phyloP scores from a whole-genome alignment of 2,329 filamentous ascomycete genomes.

The Beauveria scarabaeidicola region DNA sequence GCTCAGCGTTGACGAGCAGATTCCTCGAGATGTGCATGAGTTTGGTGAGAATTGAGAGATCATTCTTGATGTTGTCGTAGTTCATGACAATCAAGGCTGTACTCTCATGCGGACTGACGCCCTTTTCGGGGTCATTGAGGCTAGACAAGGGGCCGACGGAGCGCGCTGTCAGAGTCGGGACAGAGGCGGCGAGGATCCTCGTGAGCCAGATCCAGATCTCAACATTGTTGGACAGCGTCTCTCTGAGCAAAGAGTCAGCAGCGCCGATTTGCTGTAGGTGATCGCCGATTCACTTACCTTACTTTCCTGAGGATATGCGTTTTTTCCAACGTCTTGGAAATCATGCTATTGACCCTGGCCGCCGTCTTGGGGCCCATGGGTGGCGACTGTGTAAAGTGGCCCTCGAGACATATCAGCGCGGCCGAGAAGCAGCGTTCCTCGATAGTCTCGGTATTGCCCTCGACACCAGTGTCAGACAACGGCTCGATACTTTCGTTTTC shows the following conservation, averaged over 20 bases:
- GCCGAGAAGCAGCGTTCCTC: constrained; percentile 56
- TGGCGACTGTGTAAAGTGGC: constrained; percentile 49
- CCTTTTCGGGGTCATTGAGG: constrained; percentile 45
- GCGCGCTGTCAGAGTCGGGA: constrained; percentile 51
- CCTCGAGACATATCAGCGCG: constrained; percentile 53
- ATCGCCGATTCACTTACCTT: constrained; percentile 32
- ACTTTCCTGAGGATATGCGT: constrained; percentile 54
- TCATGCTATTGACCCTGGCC: constrained; percentile 46
- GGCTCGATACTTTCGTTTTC: constrained; percentile 8
- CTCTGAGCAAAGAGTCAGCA: constrained; percentile 29
- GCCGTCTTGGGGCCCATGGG: constrained; percentile 50
- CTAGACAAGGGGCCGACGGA: constrained; percentile 49
- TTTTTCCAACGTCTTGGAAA: constrained; percentile 54
- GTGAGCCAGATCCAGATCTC: constrained; percentile 59
- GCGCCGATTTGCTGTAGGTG: too few relatives aligned
- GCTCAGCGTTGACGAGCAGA: constrained; percentile 54
- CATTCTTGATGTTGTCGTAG: constrained; percentile 51
- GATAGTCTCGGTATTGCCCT: constrained; percentile 37
- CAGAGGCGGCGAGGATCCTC: constrained; percentile 51
- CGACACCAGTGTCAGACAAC: constrained; percentile 14
- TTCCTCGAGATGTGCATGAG: constrained; percentile 60
- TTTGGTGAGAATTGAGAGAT: constrained; percentile 56
- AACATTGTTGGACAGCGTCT: constrained; percentile 53
- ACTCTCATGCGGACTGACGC: constrained; percentile 53
- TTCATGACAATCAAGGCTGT: constrained; percentile 56